Conservation (phyloP, 768 basidiomycete species). For the Lentinula boryana region DNA sequence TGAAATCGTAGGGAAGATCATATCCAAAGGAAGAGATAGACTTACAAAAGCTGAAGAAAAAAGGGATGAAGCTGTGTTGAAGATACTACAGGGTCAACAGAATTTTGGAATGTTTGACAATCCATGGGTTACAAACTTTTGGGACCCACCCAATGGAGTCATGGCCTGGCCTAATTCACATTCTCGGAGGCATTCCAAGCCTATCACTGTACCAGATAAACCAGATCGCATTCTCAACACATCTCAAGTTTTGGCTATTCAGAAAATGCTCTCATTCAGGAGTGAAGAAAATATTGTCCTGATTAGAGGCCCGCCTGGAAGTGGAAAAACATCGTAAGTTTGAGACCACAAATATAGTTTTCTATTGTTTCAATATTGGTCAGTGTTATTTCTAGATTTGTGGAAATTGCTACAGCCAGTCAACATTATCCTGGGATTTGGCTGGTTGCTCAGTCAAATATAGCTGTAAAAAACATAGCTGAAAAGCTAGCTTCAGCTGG, state of each 20-base stretch:
- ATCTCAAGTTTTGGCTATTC: conserved; percentile 43
- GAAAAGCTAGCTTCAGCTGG: conserved; percentile 60
- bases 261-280: conserved; percentile 36
- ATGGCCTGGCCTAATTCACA: conserved; percentile 39
- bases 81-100: conserved; percentile 34
- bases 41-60: conserved; percentile 55
- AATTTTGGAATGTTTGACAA: conserved; percentile 25
- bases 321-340: conserved; percentile 55
- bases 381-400: conserved; percentile 57
- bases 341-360: neutral
- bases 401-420: conserved; percentile 35
- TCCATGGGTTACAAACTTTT: conserved; percentile 47
- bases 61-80: conserved; percentile 33
- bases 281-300: conserved; percentile 33
- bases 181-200: conserved; percentile 6
- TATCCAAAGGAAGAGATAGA: conserved; percentile 46
- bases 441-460: conserved; percentile 82
- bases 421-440: conserved; percentile 49
- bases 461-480: conserved; percentile 87
- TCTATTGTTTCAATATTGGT: no score
- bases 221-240: conserved; percentile 26
- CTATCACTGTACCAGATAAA: neutral
- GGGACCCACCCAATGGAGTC: conserved; percentile 27
- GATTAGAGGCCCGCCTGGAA: conserved; percentile 57
- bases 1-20: conserved; percentile 28